phyloP scores from a whole-genome alignment of 2,329 filamentous ascomycete genomes.

The Sarocladium strictum region DNA sequence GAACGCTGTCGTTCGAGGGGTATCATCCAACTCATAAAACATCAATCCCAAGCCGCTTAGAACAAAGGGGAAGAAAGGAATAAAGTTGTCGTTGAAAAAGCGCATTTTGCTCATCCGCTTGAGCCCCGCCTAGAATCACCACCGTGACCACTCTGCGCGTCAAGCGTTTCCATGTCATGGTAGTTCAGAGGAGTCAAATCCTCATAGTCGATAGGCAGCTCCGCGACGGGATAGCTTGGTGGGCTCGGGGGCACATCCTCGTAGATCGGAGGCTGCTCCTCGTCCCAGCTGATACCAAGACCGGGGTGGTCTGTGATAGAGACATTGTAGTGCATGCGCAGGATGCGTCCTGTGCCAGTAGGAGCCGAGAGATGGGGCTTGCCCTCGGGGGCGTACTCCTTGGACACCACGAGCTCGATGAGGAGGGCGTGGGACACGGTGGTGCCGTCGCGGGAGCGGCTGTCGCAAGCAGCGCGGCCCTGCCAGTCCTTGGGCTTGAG shows the following conservation, averaged over 20 bases:
- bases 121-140: constrained; percentile 1
- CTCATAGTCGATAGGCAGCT: constrained; percentile 33
- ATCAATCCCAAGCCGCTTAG: not conserved
- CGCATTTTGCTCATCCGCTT: not conserved
- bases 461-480: constrained; percentile 56
- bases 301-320: constrained; percentile 73
- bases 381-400: constrained; percentile 75
- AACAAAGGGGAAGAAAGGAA: not conserved
- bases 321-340: constrained; percentile 86
- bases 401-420: constrained; percentile 88
- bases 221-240: constrained; percentile 53
- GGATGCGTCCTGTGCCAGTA: constrained; percentile 82
- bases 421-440: constrained; percentile 74
- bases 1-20: not conserved
- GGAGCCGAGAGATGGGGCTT: constrained; percentile 66
- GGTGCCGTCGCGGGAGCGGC: constrained; percentile 67
- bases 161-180: not conserved
- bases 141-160: constrained; percentile 2
- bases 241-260: constrained; percentile 86
- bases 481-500: constrained; percentile 25
- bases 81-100: not conserved
- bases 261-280: constrained; percentile 90
- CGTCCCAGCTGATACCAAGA: constrained; percentile 92
- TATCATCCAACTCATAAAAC: not conserved
- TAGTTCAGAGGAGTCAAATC: constrained; percentile 19